Conservation (phyloP, 129 eudicot species). For the Gnaphalium uliginosum region DNA sequence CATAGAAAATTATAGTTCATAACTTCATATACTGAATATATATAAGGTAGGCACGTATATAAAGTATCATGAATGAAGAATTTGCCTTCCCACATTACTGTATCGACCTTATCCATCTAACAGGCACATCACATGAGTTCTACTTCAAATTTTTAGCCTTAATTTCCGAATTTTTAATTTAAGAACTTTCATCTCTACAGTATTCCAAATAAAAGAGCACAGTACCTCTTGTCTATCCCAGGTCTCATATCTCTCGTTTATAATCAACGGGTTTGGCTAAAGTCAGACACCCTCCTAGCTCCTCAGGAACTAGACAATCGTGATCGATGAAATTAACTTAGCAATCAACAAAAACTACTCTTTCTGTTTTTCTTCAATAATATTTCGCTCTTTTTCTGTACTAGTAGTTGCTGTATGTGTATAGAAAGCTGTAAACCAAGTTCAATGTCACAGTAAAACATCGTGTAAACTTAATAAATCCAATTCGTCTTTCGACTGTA, state of each 20-base stretch:
- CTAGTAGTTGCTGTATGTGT: background rate
- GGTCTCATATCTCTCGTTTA: background rate
- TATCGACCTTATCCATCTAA: background rate
- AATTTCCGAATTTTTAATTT: background rate
- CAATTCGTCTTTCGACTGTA: constrained; percentile 4
- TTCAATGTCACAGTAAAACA: background rate
- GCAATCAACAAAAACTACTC: background rate
- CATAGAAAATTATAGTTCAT: background rate
- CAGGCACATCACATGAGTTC: background rate
- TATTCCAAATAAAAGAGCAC: background rate
- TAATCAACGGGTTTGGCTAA: background rate
- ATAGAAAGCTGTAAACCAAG: background rate
- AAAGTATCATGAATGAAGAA: background rate
- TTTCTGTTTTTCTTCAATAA: background rate
- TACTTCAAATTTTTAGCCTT: background rate
- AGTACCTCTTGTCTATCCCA: too few species aligned
- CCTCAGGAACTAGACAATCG: background rate
- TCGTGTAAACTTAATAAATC: constrained; percentile 36
- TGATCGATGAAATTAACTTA: background rate
- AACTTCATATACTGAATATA: background rate
- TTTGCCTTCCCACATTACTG: background rate
- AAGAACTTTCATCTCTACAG: background rate
- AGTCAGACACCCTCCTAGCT: background rate
- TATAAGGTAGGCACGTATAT: background rate
- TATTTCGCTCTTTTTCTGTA: background rate